These are phyloP conservation scores for Sporisorium iseilematis-ciliati DNA, from an alignment of 1,284 basidiomycete species.

Conservation along the genomic window DNA sequence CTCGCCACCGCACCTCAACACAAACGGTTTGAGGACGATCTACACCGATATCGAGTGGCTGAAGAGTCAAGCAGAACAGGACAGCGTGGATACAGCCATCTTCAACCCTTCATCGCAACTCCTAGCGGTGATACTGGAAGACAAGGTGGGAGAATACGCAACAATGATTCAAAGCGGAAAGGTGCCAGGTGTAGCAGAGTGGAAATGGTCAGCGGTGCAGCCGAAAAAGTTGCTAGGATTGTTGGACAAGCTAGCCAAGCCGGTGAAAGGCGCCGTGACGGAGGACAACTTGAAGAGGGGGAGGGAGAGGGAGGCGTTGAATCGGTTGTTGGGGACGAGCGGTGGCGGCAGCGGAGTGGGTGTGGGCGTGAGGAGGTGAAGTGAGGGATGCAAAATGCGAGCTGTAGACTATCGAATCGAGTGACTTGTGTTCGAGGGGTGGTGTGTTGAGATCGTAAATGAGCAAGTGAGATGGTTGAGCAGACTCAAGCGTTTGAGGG, in stretches of 20 bases:
- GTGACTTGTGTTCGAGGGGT: too few relatives aligned
- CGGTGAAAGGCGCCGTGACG: background rate
- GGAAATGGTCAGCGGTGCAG: conserved; percentile 19
- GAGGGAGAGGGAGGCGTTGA: conserved; percentile 13
- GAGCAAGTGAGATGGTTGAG: too few relatives aligned
- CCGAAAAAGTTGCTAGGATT: conserved; percentile 28
- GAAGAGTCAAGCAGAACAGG: conserved; percentile 34
- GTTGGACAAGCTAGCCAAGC: conserved; percentile 39
- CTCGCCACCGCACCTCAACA: conserved; percentile 17
- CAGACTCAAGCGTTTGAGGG: too few relatives aligned
- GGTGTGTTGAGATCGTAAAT: too few relatives aligned
- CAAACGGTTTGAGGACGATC: conserved; percentile 21
- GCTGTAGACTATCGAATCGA: too few relatives aligned
- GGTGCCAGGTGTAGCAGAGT: background rate
- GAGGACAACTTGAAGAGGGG: conserved; percentile 21
- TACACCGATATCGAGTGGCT: conserved; percentile 54
- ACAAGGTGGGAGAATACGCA: conserved; percentile 85
- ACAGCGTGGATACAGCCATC: conserved; percentile 5
- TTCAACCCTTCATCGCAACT: conserved; percentile 73
- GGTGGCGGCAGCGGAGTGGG: background rate
- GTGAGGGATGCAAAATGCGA: too few relatives aligned
- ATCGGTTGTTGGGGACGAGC: background rate
- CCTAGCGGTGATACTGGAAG: conserved; percentile 81
- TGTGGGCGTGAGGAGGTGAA: too few relatives aligned
- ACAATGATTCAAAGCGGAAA: conserved; percentile 18